Conservation (phyloP, 139 green algal species). For the Closterium sp. region DNA sequence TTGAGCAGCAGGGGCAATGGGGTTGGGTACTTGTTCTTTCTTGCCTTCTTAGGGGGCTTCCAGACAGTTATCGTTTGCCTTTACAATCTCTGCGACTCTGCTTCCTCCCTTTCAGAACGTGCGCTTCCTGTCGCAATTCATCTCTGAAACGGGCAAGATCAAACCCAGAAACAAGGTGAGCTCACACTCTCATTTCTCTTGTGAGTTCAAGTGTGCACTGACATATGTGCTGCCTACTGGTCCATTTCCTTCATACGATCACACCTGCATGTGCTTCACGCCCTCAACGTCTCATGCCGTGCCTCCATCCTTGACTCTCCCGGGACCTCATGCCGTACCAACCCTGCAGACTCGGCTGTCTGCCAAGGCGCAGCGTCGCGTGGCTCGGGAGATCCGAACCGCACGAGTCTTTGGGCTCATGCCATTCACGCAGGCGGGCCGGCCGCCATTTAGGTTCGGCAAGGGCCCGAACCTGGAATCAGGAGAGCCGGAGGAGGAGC, state of each 20-base stretch:
- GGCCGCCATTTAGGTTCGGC: slow-evolving; percentile 27
- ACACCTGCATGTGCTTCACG: too few species aligned
- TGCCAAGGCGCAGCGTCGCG: slow-evolving; percentile 32
- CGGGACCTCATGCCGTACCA: neutral
- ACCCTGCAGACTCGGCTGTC: slow-evolving; percentile 15
- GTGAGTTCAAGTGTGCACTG: too few species aligned
- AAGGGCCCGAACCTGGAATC: neutral
- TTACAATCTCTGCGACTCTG: neutral
- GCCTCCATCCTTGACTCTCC: neutral
- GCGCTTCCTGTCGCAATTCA: slow-evolving; percentile 32
- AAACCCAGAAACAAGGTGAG: slow-evolving; percentile 20
- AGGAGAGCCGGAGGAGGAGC: neutral
- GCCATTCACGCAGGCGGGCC: slow-evolving; percentile 36
- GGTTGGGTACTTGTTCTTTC: too few species aligned
- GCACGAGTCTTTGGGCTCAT: slow-evolving; percentile 15
- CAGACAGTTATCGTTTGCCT: neutral
- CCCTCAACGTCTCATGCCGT: neutral
- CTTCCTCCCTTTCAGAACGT: neutral
- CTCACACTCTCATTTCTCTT: neutral
- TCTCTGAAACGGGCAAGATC: slow-evolving; percentile 23
- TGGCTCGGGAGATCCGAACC: slow-evolving; percentile 22
- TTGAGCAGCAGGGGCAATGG: too few species aligned
- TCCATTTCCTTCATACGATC: too few species aligned
- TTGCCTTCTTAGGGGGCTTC: too few species aligned
- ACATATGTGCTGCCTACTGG: too few species aligned